A percentile compares a stretch with the other conserved stretches of the same genome.
These are phyloP conservation scores for Thozetella sp. DNA, from an alignment of 495 filamentous ascomycete genomes.

Conservation along the genomic window DNA sequence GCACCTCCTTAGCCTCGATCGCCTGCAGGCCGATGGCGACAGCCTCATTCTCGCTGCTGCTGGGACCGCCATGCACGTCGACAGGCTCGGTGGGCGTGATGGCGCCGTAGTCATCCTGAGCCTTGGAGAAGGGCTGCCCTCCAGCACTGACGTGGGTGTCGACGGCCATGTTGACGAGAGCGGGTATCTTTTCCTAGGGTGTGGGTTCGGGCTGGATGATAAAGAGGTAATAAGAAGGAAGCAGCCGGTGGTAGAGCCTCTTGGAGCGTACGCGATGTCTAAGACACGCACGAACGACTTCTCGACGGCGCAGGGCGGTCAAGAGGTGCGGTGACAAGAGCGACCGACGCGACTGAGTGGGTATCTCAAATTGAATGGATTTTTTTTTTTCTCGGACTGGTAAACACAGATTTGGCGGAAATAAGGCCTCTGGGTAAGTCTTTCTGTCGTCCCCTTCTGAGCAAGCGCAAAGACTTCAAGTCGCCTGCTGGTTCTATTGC, in stretches of 20 bases:
- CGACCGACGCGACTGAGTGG: too few relatives aligned
- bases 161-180: slow-evolving; percentile 13
- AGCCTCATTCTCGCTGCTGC: slow-evolving; percentile 21
- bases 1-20: slow-evolving; percentile 52
- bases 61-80: slow-evolving; percentile 12
- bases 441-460: slow-evolving; percentile 52
- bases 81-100: slow-evolving; percentile 4
- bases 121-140: slow-evolving; percentile 11
- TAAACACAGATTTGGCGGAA: neutral
- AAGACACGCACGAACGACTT: too few relatives aligned
- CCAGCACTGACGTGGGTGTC: slow-evolving; percentile 4
- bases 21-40: slow-evolving; percentile 38
- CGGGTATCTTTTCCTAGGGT: slow-evolving; percentile 12
- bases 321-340: neutral
- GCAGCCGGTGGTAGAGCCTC: too few relatives aligned
- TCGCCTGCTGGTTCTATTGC: slow-evolving; percentile 47
- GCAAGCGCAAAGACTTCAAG: slow-evolving; percentile 66
- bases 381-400: slow-evolving; percentile 6
- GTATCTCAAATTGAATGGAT: too few relatives aligned
- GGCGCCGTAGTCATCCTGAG: slow-evolving; percentile 13
- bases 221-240: too few relatives aligned
- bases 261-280: too few relatives aligned
- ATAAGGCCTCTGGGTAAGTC: slow-evolving; percentile 33
- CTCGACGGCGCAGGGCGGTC: too few relatives aligned
- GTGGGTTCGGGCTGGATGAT: too few relatives aligned